These are phyloP conservation scores for Oehlia diaphana DNA, from an alignment of 192 early-diverging fungal species.

Conservation along the genomic window DNA sequence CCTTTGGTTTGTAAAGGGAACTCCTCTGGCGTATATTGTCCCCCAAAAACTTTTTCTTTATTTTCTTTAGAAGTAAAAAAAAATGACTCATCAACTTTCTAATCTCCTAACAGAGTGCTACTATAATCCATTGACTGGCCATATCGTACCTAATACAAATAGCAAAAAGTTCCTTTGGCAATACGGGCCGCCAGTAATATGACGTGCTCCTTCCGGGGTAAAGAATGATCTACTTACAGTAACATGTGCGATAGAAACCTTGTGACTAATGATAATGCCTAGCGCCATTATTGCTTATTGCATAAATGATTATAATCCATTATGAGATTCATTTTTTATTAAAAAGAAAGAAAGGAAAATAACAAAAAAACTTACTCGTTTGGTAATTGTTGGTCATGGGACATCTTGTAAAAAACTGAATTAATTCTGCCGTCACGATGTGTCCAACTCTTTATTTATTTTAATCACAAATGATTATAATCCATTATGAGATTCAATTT, in stretches of 20 bases:
- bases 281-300: constrained; percentile 58
- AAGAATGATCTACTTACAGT: constrained; percentile 91
- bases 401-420: constrained; percentile 55
- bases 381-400: constrained; percentile 39
- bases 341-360: neutral
- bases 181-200: constrained; percentile 41
- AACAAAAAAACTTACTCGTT: constrained; percentile 10
- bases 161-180: too few species aligned
- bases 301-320: neutral
- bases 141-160: too few species aligned
- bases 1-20: too few species aligned
- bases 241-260: constrained; percentile 67
- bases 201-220: constrained; percentile 59
- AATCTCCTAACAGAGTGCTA: too few species aligned
- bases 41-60: too few species aligned
- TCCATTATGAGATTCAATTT: too few species aligned
- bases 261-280: constrained; percentile 80
- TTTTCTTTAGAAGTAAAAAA: too few species aligned
- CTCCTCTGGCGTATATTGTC: too few species aligned
- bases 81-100: too few species aligned
- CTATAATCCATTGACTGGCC: too few species aligned
- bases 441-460: constrained; percentile 42
- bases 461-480: too few species aligned
- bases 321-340: neutral
- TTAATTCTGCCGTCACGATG: neutral